Base-by-base conservation (phyloP, 1,284 basidiomycete species). In the Gymnopus androsaceus region DNA sequence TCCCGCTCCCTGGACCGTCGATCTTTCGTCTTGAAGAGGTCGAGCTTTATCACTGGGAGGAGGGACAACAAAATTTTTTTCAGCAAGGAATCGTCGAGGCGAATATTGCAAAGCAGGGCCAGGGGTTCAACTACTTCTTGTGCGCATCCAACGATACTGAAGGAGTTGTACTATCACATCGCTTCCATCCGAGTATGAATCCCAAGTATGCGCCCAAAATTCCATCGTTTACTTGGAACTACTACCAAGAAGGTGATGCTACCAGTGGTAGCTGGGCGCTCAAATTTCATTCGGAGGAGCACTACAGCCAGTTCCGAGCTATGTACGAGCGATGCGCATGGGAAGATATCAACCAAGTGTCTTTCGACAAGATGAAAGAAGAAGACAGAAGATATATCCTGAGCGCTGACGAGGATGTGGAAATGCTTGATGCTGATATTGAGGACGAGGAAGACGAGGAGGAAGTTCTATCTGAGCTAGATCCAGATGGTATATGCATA, bases 181-280 rank as follows among this genome's bases (percentile, higher is more conserved):
- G 72, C 61, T 77, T 92, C 52, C 70, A 75, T 21, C 75, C 83
- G 64, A 86, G 93, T 67, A 87, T 89, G 87, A 93, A 92, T 67
- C 84, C 89, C 63, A 80, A 84, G 49, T 88, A 82, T 79, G 80
- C 85, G 36, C 72, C 73, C 56, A 81, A 78, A 57, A 79, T 84
- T 64, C 66, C 69, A 42, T 92, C 94, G 1, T 81, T 96, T 61
- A 95, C 95, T 28, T 95, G 92, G 92, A 94, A 93, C 63, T 72
- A 88, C 64, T 73, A 84, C 58, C 78, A 79, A 44, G 81, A 82
- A n/a, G 77, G 80, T 52, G 82, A 85, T 14, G 70, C 74, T 21
- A 80, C 85, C 65, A 85, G 81, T n/a, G n/a, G n/a, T 67, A 94
- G 94, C 56, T 95, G 94, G 94, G 85, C 92, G 55, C 79, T 98